Percentiles rank a stretch among this genome's conserved stretches.
Evolutionary conservation across 202 grass and related monocot genomes (phyloP).

Genomic region (Cymbopogon flexuosus): DNA sequence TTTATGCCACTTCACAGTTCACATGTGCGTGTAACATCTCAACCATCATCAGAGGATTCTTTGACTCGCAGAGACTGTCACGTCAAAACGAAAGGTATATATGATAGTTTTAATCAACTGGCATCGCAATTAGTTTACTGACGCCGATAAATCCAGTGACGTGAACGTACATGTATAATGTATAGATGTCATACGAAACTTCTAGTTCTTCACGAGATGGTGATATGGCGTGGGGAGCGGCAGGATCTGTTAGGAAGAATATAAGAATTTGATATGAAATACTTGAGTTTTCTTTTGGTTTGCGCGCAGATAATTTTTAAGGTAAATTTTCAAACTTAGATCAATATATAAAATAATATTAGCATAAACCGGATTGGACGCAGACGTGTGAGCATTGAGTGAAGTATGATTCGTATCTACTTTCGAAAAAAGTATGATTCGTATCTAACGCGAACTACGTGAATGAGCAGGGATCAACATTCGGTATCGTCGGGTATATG

Average conservation of each 20-base stretch:
- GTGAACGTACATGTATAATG: background rate
- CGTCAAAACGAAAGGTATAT: background rate
- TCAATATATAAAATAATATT: background rate
- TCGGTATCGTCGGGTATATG: no score
- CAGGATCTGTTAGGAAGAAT: background rate
- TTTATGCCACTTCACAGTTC: constrained; percentile 4
- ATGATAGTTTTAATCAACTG: background rate
- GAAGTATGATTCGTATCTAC: no score
- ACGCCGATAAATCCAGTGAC: constrained; percentile 9
- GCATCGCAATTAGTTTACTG: background rate
- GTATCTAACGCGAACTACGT: no score
- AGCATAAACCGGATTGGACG: no score
- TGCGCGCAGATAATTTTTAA: background rate
- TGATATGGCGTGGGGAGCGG: background rate
- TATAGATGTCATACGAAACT: background rate
- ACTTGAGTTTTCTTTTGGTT: background rate
- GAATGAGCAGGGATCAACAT: no score
- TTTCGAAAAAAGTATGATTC: no score
- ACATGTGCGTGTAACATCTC: background rate
- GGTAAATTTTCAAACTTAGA: background rate
- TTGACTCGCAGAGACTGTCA: background rate
- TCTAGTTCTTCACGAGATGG: constrained; percentile 32
- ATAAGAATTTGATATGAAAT: background rate
- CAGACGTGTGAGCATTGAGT: no score
- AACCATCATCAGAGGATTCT: background rate